Evolutionary conservation across 306 rosid genomes (phyloP).

Genomic region (Mimosa pudica): DNA sequence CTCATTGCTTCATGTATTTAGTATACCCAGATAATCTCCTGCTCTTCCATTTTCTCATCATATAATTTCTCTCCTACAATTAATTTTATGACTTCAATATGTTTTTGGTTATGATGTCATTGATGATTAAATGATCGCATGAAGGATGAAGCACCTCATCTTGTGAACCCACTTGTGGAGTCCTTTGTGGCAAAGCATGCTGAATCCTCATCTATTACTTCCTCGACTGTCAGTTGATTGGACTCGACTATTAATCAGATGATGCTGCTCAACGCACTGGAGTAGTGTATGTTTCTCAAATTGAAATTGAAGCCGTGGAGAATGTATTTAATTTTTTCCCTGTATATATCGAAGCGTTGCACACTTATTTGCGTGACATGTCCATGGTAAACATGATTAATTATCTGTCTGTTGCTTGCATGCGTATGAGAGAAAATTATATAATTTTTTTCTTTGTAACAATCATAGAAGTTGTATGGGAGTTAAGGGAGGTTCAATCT

Average conservation of each 20-base stretch:
- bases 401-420: no score
- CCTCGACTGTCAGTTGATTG: slow-evolving; percentile 40
- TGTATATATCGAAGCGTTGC: neutral
- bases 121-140: slow-evolving; percentile 27
- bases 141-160: slow-evolving; percentile 95
- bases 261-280: slow-evolving; percentile 34
- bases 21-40: neutral
- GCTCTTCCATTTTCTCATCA: neutral
- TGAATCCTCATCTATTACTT: slow-evolving; percentile 43
- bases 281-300: slow-evolving; percentile 27
- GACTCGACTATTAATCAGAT: slow-evolving; percentile 24
- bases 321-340: slow-evolving; percentile 16
- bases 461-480: neutral
- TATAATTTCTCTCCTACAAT: neutral
- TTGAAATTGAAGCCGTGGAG: slow-evolving; percentile 12
- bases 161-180: slow-evolving; percentile 87
- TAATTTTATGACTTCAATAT: neutral
- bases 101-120: slow-evolving; percentile 28
- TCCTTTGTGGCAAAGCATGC: slow-evolving; percentile 93
- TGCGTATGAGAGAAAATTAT: neutral
- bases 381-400: no score
- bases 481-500: neutral
- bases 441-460: neutral
- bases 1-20: neutral
- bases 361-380: no score